Conservation (phyloP, 495 filamentous ascomycete genomes). For the Bacidia gigantensis region DNA sequence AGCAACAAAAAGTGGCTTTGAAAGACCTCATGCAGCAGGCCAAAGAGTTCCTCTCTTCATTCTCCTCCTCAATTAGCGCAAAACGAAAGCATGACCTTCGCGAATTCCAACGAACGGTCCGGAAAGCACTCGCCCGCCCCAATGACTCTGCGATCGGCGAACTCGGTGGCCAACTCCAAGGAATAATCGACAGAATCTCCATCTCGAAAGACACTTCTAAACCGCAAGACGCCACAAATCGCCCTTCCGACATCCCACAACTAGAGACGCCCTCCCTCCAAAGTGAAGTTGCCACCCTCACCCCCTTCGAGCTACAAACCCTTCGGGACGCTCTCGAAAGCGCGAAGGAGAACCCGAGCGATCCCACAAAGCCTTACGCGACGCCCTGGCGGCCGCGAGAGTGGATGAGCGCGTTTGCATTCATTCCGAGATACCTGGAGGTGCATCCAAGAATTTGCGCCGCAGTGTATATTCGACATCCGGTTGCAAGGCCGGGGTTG, state of each 20-base stretch:
- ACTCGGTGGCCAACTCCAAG: conserved; percentile 38
- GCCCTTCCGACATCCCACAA: conserved; percentile 4
- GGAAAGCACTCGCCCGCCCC: conserved; percentile 38
- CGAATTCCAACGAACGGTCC: conserved; percentile 41
- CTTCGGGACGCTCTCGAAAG: conserved; percentile 36
- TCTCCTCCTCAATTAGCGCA: conserved; percentile 35
- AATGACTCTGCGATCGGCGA: conserved; percentile 31
- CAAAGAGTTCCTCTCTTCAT: conserved; percentile 36
- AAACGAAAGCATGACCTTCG: conserved; percentile 50
- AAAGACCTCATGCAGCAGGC: conserved; percentile 39
- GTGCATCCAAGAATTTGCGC: conserved; percentile 94
- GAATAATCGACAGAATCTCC: conserved; percentile 18
- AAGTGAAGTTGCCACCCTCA: conserved; percentile 9
- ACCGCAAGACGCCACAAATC: neutral
- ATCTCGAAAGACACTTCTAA: neutral
- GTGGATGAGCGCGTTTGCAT: conserved; percentile 84
- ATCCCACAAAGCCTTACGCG: conserved; percentile 66
- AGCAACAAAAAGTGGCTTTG: conserved; percentile 28
- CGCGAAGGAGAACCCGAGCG: conserved; percentile 58
- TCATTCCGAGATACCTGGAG: conserved; percentile 89
- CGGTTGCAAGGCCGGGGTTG: conserved; percentile 75
- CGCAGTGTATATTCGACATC: conserved; percentile 89
- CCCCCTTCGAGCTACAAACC: conserved; percentile 23
- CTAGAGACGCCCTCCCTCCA: conserved; percentile 10
- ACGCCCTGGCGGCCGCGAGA: conserved; percentile 84